Conservation (phyloP, 2,329 filamentous ascomycete genomes). For the Fusarium palustre region DNA sequence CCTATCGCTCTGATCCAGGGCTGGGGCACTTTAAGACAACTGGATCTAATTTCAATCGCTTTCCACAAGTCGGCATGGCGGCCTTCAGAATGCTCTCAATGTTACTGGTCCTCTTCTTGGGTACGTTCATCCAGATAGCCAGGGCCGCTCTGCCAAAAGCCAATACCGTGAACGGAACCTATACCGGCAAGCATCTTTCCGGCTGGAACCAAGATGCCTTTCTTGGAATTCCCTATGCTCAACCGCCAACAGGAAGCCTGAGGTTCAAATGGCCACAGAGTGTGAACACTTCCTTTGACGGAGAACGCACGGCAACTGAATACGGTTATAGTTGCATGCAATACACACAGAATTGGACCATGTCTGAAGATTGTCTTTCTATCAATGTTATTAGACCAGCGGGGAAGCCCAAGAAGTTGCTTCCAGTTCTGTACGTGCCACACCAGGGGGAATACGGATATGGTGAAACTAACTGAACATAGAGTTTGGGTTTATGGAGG, state of each 20-base stretch:
- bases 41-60: no score
- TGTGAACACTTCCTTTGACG: constrained; percentile 51
- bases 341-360: constrained; percentile 55
- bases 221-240: constrained; percentile 56
- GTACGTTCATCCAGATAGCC: background rate
- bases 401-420: constrained; percentile 46
- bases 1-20: background rate
- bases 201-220: constrained; percentile 55
- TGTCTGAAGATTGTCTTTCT: constrained; percentile 63
- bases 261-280: constrained; percentile 53
- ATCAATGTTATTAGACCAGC: constrained; percentile 58
- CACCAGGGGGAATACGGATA: rapidly evolving
- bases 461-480: background rate
- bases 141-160: constrained; percentile 29
- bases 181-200: constrained; percentile 48
- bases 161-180: constrained; percentile 44
- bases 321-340: constrained; percentile 62
- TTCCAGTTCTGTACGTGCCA: constrained; percentile 52
- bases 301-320: constrained; percentile 53
- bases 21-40: background rate
- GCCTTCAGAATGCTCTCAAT: background rate
- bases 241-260: constrained; percentile 52
- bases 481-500: constrained; percentile 70
- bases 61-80: background rate
- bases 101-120: background rate